These are phyloP conservation scores for Globisporangium alternatum DNA, from an alignment of 352 stramenopile species.

Conservation along the genomic window DNA sequence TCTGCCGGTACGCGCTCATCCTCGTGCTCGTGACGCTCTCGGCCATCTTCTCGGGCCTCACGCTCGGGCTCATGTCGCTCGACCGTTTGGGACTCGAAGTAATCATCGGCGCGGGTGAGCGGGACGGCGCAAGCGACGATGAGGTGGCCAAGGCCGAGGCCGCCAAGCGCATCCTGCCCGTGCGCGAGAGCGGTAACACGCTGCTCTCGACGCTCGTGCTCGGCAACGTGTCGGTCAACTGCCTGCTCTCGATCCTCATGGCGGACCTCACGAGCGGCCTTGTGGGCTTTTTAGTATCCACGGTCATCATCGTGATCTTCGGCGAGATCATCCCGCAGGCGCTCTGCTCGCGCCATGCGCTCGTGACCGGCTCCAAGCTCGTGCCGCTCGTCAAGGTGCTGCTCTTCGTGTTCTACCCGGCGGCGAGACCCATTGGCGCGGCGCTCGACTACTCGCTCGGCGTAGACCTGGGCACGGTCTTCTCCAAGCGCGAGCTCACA, in stretches of 20 bases:
- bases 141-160: conserved; percentile 48
- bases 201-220: conserved; percentile 97
- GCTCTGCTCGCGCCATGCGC: conserved; percentile 91
- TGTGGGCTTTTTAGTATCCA: conserved; percentile 94
- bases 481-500: conserved; percentile 90
- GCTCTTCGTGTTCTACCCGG: conserved; percentile 87
- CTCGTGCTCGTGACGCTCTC: conserved; percentile 81
- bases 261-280: conserved; percentile 86
- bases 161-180: conserved; percentile 73
- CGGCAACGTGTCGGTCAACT: conserved; percentile 97
- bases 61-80: conserved; percentile 95
- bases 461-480: conserved; percentile 94
- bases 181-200: conserved; percentile 94
- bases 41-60: conserved; percentile 94
- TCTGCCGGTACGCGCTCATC: conserved; percentile 50
- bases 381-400: conserved; percentile 94
- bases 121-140: conserved; percentile 59
- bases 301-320: conserved; percentile 94
- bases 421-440: conserved; percentile 89
- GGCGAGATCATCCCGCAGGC: conserved; percentile 93
- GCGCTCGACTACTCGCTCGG: conserved; percentile 92
- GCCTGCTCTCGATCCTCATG: conserved; percentile 96
- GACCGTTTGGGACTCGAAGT: conserved; percentile 97
- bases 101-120: conserved; percentile 88
- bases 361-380: conserved; percentile 63